Percentiles rank a stretch among this genome's conserved stretches.
Evolutionary conservation across 768 basidiomycete species (phyloP).

Genomic region (Suillus discolor): DNA sequence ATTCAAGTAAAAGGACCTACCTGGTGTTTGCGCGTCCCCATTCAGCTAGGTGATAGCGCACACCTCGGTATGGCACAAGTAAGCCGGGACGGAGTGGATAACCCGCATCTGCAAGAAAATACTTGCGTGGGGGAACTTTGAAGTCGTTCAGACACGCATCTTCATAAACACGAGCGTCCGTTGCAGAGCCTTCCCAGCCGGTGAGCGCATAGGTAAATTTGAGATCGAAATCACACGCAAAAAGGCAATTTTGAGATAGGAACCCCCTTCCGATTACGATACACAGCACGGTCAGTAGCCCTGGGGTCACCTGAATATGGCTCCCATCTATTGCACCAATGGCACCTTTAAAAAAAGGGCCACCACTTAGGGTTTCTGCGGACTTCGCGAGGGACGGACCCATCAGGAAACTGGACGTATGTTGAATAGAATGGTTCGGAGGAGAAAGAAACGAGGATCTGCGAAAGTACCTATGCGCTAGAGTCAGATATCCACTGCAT

Average conservation of each 20-base stretch:
- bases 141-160: no score
- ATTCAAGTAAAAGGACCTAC: no score
- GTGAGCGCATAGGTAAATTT: constrained; percentile 15
- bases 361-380: constrained; percentile 27
- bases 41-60: no score
- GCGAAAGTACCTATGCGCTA: no score
- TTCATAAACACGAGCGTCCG: constrained; percentile 13
- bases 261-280: constrained; percentile 19
- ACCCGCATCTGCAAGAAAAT: no score
- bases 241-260: constrained; percentile 19
- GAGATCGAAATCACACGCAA: constrained; percentile 17
- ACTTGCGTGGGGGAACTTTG: no score
- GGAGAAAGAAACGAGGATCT: no score
- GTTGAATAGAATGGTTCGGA: constrained; percentile 24
- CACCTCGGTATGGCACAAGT: no score
- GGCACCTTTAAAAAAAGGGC: constrained; percentile 33
- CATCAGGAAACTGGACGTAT: constrained; percentile 22
- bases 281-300: neutral
- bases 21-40: no score
- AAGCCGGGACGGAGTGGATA: no score
- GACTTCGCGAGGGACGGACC: constrained; percentile 13
- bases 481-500: no score
- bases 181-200: constrained; percentile 22
- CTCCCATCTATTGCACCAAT: constrained; percentile 38
- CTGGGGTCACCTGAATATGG: constrained; percentile 8